Evolutionary conservation across 345 rosid genomes (phyloP).

Genomic region (Psidium friedrichsthalianum): DNA sequence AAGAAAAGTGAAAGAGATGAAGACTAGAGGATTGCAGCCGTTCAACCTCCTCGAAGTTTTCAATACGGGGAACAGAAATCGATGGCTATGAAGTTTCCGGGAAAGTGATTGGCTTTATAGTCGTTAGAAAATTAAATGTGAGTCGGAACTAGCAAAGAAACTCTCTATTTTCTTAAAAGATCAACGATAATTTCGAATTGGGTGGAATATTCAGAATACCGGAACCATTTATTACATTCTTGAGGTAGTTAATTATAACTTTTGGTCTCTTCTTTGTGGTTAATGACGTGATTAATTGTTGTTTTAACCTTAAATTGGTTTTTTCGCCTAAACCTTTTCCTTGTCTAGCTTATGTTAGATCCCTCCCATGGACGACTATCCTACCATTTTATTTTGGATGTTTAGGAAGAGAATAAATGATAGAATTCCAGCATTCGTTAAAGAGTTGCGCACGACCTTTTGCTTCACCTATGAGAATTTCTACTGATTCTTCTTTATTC

Average conservation of each 20-base stretch:
- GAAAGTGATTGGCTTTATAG: not conserved
- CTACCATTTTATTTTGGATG: not conserved
- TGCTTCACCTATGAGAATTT: not conserved
- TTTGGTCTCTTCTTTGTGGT: not conserved
- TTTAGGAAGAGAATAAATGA: not conserved
- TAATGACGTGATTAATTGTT: not conserved
- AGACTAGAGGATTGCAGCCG: not conserved
- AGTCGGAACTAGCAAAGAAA: not conserved
- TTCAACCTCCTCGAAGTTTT: not conserved
- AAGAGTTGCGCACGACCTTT: not conserved
- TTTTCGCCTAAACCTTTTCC: not conserved
- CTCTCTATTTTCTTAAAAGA: not conserved
- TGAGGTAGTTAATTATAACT: not conserved
- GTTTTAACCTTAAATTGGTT: not conserved
- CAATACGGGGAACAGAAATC: not conserved
- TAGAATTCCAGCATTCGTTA: not conserved
- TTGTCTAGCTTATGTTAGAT: not conserved
- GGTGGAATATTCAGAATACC: not conserved
- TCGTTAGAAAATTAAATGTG: not conserved
- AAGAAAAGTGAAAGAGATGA: not conserved
- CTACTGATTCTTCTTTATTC: not conserved
- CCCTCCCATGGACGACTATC: not conserved
- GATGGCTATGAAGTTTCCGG: not conserved
- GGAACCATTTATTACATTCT: not conserved
- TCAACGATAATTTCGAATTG: not conserved